phyloP scores from a whole-genome alignment of 441 rosid species.

The Capsella rubella region DNA sequence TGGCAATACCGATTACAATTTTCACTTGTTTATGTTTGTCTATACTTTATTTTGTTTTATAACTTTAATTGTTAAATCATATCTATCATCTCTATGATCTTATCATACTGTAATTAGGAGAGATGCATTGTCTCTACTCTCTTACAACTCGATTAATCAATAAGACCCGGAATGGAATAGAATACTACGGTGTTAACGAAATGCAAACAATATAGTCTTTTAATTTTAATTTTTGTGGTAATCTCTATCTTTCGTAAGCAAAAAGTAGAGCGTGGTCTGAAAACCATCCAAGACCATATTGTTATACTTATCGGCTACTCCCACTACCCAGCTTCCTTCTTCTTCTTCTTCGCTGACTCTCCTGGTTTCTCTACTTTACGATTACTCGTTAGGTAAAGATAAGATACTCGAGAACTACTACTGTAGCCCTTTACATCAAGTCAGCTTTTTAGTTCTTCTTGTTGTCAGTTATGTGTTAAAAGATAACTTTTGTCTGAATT shows the following conservation, averaged over 20 bases:
- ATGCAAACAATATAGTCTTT: neutral
- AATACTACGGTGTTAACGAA: neutral
- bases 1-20: no score
- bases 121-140: neutral
- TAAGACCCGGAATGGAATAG: neutral
- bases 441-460: neutral
- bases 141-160: neutral
- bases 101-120: no score
- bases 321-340: neutral
- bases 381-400: constrained; percentile 12
- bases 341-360: constrained; percentile 4
- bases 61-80: no score
- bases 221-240: neutral
- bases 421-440: constrained; percentile 17
- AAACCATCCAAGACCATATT: neutral
- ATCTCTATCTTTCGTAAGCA: neutral
- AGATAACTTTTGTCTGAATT: constrained; percentile 9
- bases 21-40: no score
- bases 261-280: constrained; percentile 1
- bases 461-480: constrained; percentile 10
- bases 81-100: no score
- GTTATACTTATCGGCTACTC: constrained; percentile 24
- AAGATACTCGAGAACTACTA: constrained; percentile 23
- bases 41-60: no score
- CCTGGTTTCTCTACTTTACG: neutral